These are phyloP conservation scores for Haematococcus lacustris DNA, from an alignment of 139 green algal genomes.

Conservation along the genomic window DNA sequence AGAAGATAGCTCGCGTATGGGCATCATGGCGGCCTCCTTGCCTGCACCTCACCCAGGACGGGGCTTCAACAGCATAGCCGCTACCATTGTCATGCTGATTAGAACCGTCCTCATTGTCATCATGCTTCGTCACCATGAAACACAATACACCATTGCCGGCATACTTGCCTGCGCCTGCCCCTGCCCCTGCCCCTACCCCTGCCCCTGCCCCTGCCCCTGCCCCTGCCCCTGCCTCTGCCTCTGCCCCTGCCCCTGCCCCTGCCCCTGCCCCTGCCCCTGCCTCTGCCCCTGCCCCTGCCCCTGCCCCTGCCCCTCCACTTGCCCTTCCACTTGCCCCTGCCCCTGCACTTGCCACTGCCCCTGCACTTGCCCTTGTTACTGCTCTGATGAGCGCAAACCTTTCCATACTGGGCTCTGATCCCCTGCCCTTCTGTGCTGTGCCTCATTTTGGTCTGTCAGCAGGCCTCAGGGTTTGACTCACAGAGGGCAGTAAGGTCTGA, in stretches of 20 bases:
- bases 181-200: not conserved
- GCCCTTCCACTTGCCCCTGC: too few relatives aligned
- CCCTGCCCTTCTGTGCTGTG: not conserved
- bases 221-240: not conserved
- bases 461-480: not conserved
- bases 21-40: constrained; percentile 71
- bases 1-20: constrained; percentile 59
- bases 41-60: constrained; percentile 3
- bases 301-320: not conserved
- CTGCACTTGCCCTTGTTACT: not conserved
- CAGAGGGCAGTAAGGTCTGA: constrained; percentile 71
- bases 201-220: not conserved
- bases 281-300: not conserved
- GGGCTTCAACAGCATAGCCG: not conserved
- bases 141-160: too few relatives aligned
- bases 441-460: not conserved
- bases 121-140: too few relatives aligned
- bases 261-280: not conserved
- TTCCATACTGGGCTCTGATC: not conserved
- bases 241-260: not conserved
- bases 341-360: too few relatives aligned
- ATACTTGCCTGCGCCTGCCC: not conserved
- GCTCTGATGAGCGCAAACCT: not conserved
- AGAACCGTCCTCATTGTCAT: too few relatives aligned
- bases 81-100: not conserved